A percentile compares a stretch with the other conserved stretches of the same genome.
Evolutionary conservation across 2,329 filamentous ascomycete genomes (phyloP).

Genomic region (Metarhizium humberi): DNA sequence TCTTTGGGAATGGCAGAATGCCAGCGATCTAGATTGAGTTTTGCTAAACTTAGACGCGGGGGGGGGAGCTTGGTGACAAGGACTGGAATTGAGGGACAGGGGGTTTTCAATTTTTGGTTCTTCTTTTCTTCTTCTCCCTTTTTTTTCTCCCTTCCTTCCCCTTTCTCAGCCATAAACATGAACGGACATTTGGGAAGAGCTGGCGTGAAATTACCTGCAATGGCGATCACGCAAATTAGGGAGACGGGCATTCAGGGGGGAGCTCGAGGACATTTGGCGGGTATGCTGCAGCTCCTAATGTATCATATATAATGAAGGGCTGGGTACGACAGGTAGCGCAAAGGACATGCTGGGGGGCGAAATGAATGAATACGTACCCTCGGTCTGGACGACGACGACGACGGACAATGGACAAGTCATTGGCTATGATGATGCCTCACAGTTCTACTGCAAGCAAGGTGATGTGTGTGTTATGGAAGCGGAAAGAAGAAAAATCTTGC

Average conservation of each 20-base stretch:
- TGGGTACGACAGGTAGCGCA: background rate
- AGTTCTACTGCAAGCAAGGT: background rate
- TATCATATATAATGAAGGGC: slow-evolving; percentile 5
- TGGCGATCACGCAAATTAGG: background rate
- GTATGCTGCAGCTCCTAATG: slow-evolving; percentile 1
- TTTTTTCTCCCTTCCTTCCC: background rate
- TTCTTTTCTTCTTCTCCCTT: background rate
- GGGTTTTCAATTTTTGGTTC: background rate
- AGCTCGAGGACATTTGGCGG: background rate
- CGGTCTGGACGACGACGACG: background rate
- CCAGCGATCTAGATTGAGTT: background rate
- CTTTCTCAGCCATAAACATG: background rate
- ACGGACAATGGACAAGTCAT: slow-evolving; percentile 1
- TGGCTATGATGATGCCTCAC: background rate
- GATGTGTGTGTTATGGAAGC: background rate
- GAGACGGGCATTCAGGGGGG: background rate
- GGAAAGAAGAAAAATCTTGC: no score
- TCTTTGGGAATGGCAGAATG: background rate
- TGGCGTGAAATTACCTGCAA: background rate
- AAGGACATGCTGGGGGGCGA: background rate
- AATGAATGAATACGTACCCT: background rate
- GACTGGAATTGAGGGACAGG: background rate
- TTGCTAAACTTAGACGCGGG: background rate
- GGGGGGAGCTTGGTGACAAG: background rate
- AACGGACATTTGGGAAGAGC: background rate